Evolutionary conservation across 768 basidiomycete species (phyloP), one percentile per base, ranked within the genome.

Genomic region (Auriscalpium orientale): DNA sequence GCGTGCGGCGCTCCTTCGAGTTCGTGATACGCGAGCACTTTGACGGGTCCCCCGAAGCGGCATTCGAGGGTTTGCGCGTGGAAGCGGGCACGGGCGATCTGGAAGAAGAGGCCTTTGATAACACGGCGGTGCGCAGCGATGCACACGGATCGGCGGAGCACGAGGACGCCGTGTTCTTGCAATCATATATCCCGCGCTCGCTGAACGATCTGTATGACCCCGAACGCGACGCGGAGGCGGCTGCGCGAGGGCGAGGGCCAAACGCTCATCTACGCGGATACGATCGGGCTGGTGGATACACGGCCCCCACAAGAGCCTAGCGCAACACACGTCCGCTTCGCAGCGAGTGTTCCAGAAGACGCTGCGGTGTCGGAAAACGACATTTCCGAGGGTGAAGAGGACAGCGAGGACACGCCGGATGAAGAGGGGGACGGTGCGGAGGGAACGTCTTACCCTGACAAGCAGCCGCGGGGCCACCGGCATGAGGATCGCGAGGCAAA

Each of bases 161-260:
- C 49, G 94, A 97, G 68, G 94, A 98, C 66, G 81, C 82, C 8
- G 83, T 98, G 12, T 99, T 99, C 76, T 71, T 92, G 67, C 79
- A 79, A 28, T 90, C 93, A 1, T 98, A 91, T 72, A 99, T 98
- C 62, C 97, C 97, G 13, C 84, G 95, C 36, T 86, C 84, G 21
- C 73, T 99, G 49, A 90, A 91, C 60, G 93, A 98, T 65, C 87
- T 99, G 8, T 91, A 87, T 67, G 93, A 98, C 68, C 92, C 95
- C 1, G 97, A 99, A 67, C 79, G 95, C 33, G 95, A 98, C 66
- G 85, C 92, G 11, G 91, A 84, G 37, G 79, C 80, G 18, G 74
- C 95, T 45, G 77, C 76, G 16, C 72, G 81, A 3, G 93, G n/a
- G 93, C 8, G 83, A 87, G 50, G 84, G 85, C 12, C 71, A 75